These are phyloP conservation scores for Theileria sp. DNA, from an alignment of 169 alveolate species.

Conservation along the genomic window DNA sequence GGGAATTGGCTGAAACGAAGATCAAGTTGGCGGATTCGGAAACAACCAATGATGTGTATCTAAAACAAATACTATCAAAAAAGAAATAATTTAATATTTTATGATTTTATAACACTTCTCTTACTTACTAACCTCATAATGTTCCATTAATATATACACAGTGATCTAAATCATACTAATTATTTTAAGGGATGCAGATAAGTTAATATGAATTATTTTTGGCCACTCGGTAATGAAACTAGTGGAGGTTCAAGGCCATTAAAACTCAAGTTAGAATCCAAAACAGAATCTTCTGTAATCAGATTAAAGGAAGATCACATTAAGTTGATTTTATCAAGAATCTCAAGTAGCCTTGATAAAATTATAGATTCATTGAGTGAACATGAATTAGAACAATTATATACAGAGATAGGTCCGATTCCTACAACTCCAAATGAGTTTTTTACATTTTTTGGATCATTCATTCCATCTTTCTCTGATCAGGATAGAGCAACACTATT, in stretches of 20 bases:
- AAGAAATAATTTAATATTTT: background rate
- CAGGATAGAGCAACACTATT: background rate
- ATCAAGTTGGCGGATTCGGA: conserved; percentile 67
- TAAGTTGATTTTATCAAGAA: conserved; percentile 4
- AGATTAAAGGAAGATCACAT: conserved; percentile 8
- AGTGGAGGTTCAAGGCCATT: conserved; percentile 27
- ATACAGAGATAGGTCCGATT: background rate
- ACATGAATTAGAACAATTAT: background rate
- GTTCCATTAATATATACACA: background rate
- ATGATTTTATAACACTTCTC: background rate
- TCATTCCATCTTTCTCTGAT: background rate
- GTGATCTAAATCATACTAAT: background rate
- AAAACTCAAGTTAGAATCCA: conserved; percentile 7
- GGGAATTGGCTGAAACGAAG: conserved; percentile 56
- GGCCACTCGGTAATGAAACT: background rate
- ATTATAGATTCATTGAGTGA: conserved; percentile 13
- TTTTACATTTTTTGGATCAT: background rate
- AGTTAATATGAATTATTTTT: background rate
- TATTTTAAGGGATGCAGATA: background rate
- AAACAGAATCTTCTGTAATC: background rate
- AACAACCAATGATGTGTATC: conserved; percentile 58
- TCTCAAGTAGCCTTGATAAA: background rate
- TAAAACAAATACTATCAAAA: background rate
- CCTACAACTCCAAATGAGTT: conserved; percentile 6
- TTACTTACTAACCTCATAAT: background rate